Percentiles rank a stretch among this genome's conserved stretches.
These are phyloP conservation scores for Suillus weaverae DNA, from an alignment of 768 basidiomycete species.

Conservation along the genomic window DNA sequence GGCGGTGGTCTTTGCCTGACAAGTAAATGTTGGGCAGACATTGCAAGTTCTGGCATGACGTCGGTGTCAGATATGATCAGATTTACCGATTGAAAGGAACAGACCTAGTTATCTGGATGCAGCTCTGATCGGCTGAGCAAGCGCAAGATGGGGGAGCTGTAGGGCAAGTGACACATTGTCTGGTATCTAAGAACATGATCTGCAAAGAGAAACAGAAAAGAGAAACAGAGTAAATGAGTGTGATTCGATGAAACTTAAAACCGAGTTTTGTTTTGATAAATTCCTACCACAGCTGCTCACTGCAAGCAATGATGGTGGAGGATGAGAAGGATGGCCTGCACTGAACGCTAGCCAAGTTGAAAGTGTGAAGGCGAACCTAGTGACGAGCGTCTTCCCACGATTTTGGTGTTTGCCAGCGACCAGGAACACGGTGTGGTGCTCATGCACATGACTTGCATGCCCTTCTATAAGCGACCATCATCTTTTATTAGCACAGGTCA, in stretches of 20 bases:
- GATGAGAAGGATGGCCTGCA: conserved; percentile 11
- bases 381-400: conserved; percentile 2
- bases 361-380: conserved; percentile 1
- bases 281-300: conserved; percentile 23
- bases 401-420: neutral
- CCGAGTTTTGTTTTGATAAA: conserved; percentile 14
- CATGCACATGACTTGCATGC: neutral
- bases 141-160: conserved; percentile 49
- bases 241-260: conserved; percentile 24
- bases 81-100: conserved; percentile 19
- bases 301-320: conserved; percentile 16
- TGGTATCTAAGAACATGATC: conserved; percentile 37
- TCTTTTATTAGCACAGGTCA: neutral
- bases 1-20: conserved; percentile 37
- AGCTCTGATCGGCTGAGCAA: conserved; percentile 56
- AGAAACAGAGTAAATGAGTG: conserved; percentile 34
- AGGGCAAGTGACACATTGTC: conserved; percentile 55
- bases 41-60: conserved; percentile 51
- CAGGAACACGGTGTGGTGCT: neutral
- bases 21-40: conserved; percentile 53
- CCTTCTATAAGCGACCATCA: neutral
- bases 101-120: conserved; percentile 61
- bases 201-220: conserved; percentile 21
- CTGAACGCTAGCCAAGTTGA: neutral
- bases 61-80: conserved; percentile 6